These are phyloP conservation scores for Ceratocystis harringtonii DNA, from an alignment of 2,329 filamentous ascomycete species.

Conservation along the genomic window DNA sequence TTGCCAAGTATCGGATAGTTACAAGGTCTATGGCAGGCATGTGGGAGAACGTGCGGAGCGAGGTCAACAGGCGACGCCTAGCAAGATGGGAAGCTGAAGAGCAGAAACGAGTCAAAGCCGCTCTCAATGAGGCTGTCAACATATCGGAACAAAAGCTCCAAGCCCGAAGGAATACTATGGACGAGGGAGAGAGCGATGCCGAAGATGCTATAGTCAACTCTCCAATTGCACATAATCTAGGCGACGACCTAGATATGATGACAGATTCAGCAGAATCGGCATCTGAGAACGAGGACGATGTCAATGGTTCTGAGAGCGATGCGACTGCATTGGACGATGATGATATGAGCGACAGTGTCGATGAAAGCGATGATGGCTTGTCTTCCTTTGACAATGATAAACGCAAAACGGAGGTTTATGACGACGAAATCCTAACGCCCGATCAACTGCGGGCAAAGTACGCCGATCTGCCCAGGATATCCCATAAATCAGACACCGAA, in stretches of 20 bases:
- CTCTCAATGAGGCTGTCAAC: constrained; percentile 58
- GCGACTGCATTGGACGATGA: constrained; percentile 24
- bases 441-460: constrained; percentile 58
- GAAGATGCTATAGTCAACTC: constrained; percentile 23
- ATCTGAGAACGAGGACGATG: constrained; percentile 20
- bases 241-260: constrained; percentile 31
- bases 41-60: constrained; percentile 48
- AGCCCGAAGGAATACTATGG: constrained; percentile 29
- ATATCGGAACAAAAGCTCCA: constrained; percentile 54
- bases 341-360: constrained; percentile 25
- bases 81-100: constrained; percentile 51
- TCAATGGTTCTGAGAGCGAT: constrained; percentile 17
- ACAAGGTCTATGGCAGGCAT: constrained; percentile 41
- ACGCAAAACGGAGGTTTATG: constrained; percentile 37
- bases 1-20: constrained; percentile 56
- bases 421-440: constrained; percentile 51
- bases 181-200: constrained; percentile 37
- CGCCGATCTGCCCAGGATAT: constrained; percentile 41
- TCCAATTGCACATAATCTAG: constrained; percentile 16
- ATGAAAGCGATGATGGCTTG: constrained; percentile 36
- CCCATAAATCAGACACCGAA: neutral
- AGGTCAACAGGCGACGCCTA: constrained; percentile 45
- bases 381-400: constrained; percentile 50
- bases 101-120: constrained; percentile 49
- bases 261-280: constrained; percentile 23